Evolutionary conservation across 148 eudicot genomes (phyloP).

Genomic region (Pouteria glomerata): DNA sequence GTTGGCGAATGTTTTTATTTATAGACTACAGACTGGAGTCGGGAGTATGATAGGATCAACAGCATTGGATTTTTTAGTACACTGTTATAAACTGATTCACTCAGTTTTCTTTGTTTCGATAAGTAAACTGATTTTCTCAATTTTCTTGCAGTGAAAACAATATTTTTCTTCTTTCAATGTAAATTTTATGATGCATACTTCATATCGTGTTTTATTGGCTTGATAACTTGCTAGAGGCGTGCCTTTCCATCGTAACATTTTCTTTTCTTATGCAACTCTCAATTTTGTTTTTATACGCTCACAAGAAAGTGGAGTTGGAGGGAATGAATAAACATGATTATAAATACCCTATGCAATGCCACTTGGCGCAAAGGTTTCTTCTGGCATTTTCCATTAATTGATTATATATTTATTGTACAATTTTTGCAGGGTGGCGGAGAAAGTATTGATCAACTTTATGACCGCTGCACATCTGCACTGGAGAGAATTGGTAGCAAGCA

Average conservation of each 20-base stretch:
- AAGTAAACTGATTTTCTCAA: background rate
- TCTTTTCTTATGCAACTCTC: background rate
- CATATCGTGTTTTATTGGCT: background rate
- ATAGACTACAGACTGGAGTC: background rate
- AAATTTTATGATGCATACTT: background rate
- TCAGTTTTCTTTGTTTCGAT: too few relatives aligned
- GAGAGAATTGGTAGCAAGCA: conserved; percentile 67
- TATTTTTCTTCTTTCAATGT: background rate
- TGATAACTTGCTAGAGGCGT: background rate
- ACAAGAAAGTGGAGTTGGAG: too few relatives aligned
- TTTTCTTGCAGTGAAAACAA: background rate
- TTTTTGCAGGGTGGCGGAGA: conserved; percentile 88
- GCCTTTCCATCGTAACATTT: background rate
- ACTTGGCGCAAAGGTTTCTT: background rate
- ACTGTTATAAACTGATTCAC: too few relatives aligned
- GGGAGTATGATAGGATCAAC: background rate
- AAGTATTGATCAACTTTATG: conserved; percentile 74
- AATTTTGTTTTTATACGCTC: too few relatives aligned
- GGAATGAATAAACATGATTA: background rate
- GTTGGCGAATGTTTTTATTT: too few relatives aligned
- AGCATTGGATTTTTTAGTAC: too few relatives aligned
- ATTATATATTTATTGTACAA: background rate
- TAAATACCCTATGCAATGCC: background rate
- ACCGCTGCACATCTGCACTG: conserved; percentile 60
- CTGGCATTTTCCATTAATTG: background rate